Base-by-base conservation (phyloP, 345 rosid genomes). In the Brassica nigra region DNA sequence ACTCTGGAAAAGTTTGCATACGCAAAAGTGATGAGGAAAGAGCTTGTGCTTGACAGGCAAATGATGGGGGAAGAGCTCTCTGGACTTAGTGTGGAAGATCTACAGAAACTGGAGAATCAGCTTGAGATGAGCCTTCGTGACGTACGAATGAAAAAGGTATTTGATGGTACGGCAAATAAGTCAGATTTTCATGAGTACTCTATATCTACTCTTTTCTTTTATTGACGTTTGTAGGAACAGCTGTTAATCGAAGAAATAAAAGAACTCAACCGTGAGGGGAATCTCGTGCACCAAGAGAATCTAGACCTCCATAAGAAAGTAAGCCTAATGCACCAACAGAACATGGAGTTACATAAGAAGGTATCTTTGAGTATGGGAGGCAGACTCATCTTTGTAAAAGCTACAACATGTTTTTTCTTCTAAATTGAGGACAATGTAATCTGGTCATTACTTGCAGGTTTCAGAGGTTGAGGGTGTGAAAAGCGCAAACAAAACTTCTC, bases 31-130 rank as follows among this genome's bases (percentile, higher is more conserved):
- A 70, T 54, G 30, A 44, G 42, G 74, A 15, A 52, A 65, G 68
- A 72, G 47, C 12, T 72, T 79, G 69, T 61, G 47, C 62, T 31
- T 73, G 78, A 68, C 70, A 93, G 98, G 83, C 82, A 91, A 76
- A 59, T 93, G 80, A 89, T 89, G 98, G 98, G 98, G 73, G 92
- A 93, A 81, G 90, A 87, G 72, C 87, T 93, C 66, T 85, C 93
- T 39, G 93, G 98, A 75, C 79, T 93, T 72, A 79, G 80, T 47
- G 70, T 83, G 68, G 87, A 81, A 59, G 92, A 88, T 70, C 83
- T 93, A 36, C 88, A 90, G 77, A 88, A 87, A 71, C 78, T 91
- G 79, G 97, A 91, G 83, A 88, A 81, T 79, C 88, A 90, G 81
- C 85, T 93, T 33, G 95, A 91, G 64, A 81, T 80, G 78, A 90